These are phyloP conservation scores for Arabis hirsuta DNA, from an alignment of 345 rosid species.

Conservation along the genomic window DNA sequence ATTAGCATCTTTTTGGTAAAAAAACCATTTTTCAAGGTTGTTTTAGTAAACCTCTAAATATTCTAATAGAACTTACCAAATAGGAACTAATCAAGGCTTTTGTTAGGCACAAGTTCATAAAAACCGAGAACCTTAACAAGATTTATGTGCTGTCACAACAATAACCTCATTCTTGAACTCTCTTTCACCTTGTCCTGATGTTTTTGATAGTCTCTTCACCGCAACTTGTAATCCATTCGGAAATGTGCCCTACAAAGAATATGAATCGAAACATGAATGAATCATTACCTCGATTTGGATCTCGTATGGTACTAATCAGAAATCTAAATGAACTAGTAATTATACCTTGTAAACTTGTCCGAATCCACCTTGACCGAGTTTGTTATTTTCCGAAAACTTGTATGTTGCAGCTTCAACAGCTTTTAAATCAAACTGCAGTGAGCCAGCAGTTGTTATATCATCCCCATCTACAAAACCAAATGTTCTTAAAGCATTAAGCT, in stretches of 20 bases:
- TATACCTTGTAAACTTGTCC: conserved; percentile 67
- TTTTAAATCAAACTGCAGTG: conserved; percentile 48
- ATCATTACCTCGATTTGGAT: neutral
- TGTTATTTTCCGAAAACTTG: conserved; percentile 51
- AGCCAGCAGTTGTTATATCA: conserved; percentile 45
- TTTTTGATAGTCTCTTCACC: conserved; percentile 53
- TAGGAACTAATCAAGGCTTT: conserved; percentile 47
- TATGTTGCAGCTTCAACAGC: conserved; percentile 50
- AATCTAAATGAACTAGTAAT: neutral
- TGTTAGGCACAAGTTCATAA: conserved; percentile 54
- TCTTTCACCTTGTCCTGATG: conserved; percentile 53
- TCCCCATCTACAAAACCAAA: conserved; percentile 37
- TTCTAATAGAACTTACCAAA: conserved; percentile 39
- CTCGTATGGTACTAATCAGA: neutral
- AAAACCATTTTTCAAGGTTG: no score
- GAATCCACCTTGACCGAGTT: conserved; percentile 72
- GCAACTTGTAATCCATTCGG: conserved; percentile 51
- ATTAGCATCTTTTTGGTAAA: no score
- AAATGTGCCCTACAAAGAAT: conserved; percentile 51
- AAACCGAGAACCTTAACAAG: conserved; percentile 61
- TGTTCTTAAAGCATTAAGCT: neutral
- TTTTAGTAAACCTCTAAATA: no score
- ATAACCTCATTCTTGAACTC: conserved; percentile 63
- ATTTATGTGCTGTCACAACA: conserved; percentile 61
- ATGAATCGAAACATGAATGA: neutral